These are phyloP conservation scores for Triticum timopheevii DNA, from an alignment of 176 grass and related monocot genomes.

Conservation along the genomic window DNA sequence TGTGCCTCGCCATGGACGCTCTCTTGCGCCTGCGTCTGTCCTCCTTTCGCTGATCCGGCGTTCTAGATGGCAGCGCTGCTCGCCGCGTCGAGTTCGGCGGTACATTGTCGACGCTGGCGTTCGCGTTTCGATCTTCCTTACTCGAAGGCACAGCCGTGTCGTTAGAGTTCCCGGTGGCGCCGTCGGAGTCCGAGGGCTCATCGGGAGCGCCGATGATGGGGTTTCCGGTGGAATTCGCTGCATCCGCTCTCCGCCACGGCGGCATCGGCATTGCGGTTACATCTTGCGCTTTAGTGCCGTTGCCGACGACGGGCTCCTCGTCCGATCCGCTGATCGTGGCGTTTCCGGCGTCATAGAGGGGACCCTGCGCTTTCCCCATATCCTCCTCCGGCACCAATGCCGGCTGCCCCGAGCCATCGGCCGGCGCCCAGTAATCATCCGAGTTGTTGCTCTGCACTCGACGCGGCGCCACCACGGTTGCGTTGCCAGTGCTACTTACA, in stretches of 20 bases:
- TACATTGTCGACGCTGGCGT: neutral
- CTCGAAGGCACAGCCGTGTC: neutral
- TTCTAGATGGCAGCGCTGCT: neutral
- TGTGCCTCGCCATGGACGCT: neutral
- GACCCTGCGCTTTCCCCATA: neutral
- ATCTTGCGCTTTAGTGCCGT: neutral
- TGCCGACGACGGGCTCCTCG: neutral
- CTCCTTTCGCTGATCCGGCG: neutral
- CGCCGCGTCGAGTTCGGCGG: neutral
- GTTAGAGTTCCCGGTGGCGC: neutral
- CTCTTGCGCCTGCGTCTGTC: slow-evolving; percentile 18
- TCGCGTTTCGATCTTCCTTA: neutral
- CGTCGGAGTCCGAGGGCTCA: neutral
- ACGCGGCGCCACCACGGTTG: neutral
- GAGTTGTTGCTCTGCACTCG: neutral
- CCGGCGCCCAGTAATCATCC: neutral
- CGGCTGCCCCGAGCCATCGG: neutral
- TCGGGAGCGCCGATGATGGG: neutral
- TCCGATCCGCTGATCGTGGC: slow-evolving; percentile 7
- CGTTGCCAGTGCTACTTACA: neutral
- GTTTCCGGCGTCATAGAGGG: neutral
- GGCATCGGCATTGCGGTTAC: neutral
- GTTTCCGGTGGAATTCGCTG: neutral
- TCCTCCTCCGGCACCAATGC: neutral
- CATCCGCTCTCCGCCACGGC: neutral